A percentile compares a stretch with the other conserved stretches of the same genome.
Conservation (phyloP, 2,329 filamentous ascomycete genomes). For the Cordyceps militaris region DNA sequence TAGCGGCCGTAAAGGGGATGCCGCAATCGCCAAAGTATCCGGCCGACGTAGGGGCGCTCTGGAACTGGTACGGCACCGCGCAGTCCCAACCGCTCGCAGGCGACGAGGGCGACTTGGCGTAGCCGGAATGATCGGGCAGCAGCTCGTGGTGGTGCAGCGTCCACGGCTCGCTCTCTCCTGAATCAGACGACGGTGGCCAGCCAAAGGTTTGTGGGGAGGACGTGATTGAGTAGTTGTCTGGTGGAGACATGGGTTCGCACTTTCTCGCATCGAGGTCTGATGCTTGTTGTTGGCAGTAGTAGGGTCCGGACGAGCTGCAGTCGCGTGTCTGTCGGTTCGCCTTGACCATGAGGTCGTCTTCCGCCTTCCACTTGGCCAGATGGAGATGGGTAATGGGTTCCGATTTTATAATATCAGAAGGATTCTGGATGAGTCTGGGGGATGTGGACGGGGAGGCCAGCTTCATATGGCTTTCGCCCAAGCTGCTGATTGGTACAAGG, state of each 20-base stretch:
- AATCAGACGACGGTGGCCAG: conserved; percentile 1
- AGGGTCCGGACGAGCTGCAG: neutral
- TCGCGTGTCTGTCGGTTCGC: neutral
- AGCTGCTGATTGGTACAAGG: neutral
- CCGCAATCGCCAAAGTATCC: neutral
- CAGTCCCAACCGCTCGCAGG: neutral
- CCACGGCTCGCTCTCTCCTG: conserved; percentile 6
- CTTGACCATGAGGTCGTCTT: neutral
- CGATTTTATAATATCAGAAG: neutral
- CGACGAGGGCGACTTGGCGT: neutral
- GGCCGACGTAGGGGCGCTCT: neutral
- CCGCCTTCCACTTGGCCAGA: neutral
- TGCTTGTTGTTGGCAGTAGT: neutral
- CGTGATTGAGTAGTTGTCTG: neutral
- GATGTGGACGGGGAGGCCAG: neutral
- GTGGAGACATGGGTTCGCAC: conserved; percentile 9
- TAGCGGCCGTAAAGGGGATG: neutral
- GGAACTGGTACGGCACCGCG: neutral
- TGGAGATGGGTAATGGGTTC: neutral
- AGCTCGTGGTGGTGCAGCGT: neutral
- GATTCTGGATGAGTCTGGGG: neutral
- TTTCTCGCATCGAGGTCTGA: neutral
- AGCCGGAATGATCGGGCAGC: neutral
- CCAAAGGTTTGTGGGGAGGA: neutral
- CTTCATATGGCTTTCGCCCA: neutral